A percentile compares a stretch with the other conserved stretches of the same genome.
These are phyloP conservation scores for Petunia secreta DNA, from an alignment of 257 asterid species.

Conservation along the genomic window DNA sequence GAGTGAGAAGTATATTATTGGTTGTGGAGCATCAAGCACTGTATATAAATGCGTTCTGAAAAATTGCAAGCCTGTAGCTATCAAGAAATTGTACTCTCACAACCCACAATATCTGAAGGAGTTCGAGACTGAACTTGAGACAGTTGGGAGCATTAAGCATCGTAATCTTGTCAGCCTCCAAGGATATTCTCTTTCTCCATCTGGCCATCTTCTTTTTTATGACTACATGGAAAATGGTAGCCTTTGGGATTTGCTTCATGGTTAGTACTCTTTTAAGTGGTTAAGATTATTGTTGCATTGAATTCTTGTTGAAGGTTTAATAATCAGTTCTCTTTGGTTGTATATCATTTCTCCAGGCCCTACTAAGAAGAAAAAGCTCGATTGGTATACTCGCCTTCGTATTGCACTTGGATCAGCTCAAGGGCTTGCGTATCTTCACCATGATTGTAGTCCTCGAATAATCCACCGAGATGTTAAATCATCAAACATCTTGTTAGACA, in stretches of 20 bases:
- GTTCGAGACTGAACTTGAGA: slow-evolving; percentile 87
- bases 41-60: slow-evolving; percentile 91
- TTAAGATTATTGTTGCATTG: background rate
- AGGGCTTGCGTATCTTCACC: slow-evolving; percentile 92
- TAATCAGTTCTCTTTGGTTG: background rate
- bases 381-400: slow-evolving; percentile 74
- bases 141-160: slow-evolving; percentile 91
- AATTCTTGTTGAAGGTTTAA: background rate
- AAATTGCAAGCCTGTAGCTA: slow-evolving; percentile 90
- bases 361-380: slow-evolving; percentile 68
- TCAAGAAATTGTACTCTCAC: slow-evolving; percentile 84
- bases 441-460: slow-evolving; percentile 86
- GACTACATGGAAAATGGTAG: slow-evolving; percentile 99
- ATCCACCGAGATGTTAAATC: slow-evolving; percentile 93
- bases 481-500: slow-evolving; percentile 78
- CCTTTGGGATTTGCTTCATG: slow-evolving; percentile 93
- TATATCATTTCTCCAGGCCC: slow-evolving; percentile 46
- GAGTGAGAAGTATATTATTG: slow-evolving; percentile 81
- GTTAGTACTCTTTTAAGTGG: slow-evolving; percentile 38
- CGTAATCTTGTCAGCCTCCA: slow-evolving; percentile 92
- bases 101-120: slow-evolving; percentile 79
- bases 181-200: slow-evolving; percentile 84
- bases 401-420: slow-evolving; percentile 86
- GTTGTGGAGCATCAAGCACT: slow-evolving; percentile 92
- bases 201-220: slow-evolving; percentile 83